Evolutionary conservation across 345 rosid genomes (phyloP).

Genomic region (Acer yangbiense): DNA sequence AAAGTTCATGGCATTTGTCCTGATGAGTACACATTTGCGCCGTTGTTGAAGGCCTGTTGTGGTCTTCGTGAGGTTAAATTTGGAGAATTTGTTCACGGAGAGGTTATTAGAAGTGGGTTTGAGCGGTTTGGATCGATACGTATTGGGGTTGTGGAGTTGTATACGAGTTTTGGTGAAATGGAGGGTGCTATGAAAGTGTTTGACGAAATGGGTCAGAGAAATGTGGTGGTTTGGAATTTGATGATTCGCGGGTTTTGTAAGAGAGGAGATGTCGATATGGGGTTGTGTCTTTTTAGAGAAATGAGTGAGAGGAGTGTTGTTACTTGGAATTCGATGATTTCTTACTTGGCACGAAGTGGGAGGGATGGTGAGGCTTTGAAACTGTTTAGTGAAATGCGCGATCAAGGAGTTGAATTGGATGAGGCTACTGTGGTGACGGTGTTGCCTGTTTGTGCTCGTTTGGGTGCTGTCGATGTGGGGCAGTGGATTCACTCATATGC

Average conservation of each 20-base stretch:
- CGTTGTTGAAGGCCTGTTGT: conserved; percentile 66
- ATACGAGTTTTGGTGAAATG: conserved; percentile 43
- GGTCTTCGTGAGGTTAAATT: conserved; percentile 31
- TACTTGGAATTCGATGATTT: conserved; percentile 72
- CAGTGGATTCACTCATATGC: conserved; percentile 54
- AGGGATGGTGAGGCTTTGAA: conserved; percentile 59
- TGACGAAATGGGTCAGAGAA: conserved; percentile 53
- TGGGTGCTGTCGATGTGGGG: conserved; percentile 54
- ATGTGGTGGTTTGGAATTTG: conserved; percentile 66
- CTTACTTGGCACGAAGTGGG: conserved; percentile 56
- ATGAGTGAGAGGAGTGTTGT: conserved; percentile 62
- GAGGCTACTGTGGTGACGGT: conserved; percentile 64
- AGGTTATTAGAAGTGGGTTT: conserved; percentile 47
- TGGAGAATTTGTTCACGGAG: conserved; percentile 58
- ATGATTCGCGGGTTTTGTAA: conserved; percentile 67
- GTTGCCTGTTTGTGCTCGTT: conserved; percentile 65
- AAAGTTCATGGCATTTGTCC: conserved; percentile 56
- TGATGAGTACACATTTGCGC: conserved; percentile 74
- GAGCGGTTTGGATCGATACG: conserved; percentile 49
- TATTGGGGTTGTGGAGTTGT: conserved; percentile 65
- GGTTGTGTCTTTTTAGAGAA: conserved; percentile 48
- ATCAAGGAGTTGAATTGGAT: conserved; percentile 55
- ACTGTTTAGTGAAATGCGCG: conserved; percentile 62
- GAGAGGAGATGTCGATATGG: conserved; percentile 51
- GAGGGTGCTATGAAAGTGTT: conserved; percentile 60